Conservation (phyloP, 192 early-diverging fungal genomes). For the Rhizoclosmatium globosum region DNA sequence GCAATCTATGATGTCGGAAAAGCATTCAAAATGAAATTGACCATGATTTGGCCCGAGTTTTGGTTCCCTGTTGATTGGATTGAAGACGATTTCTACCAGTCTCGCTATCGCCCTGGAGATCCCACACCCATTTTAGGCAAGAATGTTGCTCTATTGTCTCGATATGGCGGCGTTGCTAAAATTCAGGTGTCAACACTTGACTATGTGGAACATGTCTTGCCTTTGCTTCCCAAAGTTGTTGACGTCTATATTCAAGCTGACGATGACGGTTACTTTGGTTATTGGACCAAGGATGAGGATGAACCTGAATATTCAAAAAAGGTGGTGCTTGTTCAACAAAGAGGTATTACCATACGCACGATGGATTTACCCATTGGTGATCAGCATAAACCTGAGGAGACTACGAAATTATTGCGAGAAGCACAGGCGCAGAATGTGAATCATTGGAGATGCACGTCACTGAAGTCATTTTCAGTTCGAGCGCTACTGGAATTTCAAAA, state of each 20-base stretch:
- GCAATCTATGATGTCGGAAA: not conserved
- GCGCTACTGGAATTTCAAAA: not conserved
- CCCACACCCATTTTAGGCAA: not conserved
- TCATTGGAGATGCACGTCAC: not conserved
- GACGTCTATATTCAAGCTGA: not conserved
- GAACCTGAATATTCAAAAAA: not conserved
- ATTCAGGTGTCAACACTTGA: not conserved
- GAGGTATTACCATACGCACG: not conserved
- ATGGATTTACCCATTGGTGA: not conserved
- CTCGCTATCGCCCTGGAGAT: not conserved
- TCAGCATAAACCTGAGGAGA: not conserved
- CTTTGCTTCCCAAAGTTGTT: not conserved
- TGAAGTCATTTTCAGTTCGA: not conserved
- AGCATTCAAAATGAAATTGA: not conserved
- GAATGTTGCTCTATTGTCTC: not conserved
- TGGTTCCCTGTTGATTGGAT: conserved; percentile 8
- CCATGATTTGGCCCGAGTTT: not conserved
- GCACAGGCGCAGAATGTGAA: not conserved
- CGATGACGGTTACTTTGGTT: not conserved
- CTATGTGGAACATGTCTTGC: not conserved
- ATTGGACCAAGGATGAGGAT: not conserved
- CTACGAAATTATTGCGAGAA: not conserved
- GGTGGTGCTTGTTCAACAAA: not conserved
- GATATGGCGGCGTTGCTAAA: conserved; percentile 3
- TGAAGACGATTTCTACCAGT: not conserved